These are phyloP conservation scores for Boletus coccyginus DNA, from an alignment of 768 basidiomycete genomes.

Conservation along the genomic window DNA sequence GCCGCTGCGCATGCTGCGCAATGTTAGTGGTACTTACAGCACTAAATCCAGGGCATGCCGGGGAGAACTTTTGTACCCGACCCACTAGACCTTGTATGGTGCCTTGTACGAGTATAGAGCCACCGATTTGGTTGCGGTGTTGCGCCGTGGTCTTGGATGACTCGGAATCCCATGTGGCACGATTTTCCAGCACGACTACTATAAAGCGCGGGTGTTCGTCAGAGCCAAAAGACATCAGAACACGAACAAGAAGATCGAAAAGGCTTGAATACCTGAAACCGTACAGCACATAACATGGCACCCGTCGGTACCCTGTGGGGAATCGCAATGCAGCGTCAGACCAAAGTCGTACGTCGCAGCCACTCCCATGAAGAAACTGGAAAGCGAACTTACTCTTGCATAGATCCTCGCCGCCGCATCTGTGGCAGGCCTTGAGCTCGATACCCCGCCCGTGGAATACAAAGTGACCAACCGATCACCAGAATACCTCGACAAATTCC, in stretches of 20 bases:
- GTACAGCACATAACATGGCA: constrained; percentile 15
- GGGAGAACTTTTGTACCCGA: no score
- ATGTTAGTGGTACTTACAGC: no score
- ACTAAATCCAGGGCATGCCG: no score
- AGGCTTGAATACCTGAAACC: background rate
- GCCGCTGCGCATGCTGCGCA: no score
- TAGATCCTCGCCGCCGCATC: constrained; percentile 27
- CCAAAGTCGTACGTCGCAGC: constrained; percentile 24
- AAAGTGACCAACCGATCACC: constrained; percentile 24
- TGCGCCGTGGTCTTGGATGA: background rate
- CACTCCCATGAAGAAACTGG: background rate
- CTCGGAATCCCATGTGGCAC: background rate
- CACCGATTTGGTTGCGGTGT: no score
- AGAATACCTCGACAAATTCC: constrained; percentile 30
- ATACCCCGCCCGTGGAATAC: constrained; percentile 21
- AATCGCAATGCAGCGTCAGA: constrained; percentile 22
- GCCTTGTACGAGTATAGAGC: background rate
- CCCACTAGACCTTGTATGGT: background rate
- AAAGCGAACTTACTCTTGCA: background rate
- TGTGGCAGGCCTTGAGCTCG: constrained; percentile 25
- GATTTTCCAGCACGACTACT: background rate
- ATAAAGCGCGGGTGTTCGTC: constrained; percentile 8
- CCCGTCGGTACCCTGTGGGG: constrained; percentile 29
- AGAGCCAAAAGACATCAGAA: background rate
- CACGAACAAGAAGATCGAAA: background rate